Base-by-base conservation (phyloP, 352 stramenopile genomes). In the Pythium apleroticum region DNA sequence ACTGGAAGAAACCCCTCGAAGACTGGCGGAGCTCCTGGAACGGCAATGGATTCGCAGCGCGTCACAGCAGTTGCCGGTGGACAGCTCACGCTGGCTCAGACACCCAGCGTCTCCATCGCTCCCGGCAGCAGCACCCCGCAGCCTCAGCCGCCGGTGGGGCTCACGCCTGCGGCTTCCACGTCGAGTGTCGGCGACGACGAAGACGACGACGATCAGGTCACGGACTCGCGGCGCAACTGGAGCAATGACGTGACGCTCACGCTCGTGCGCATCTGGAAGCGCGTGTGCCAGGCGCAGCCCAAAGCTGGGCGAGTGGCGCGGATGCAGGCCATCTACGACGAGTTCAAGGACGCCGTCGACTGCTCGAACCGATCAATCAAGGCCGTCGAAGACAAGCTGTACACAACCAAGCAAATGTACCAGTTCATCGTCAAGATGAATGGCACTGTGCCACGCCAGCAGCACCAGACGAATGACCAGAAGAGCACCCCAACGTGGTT, bases 341-440 rank as follows among this genome's bases (percentile, higher is more conserved):
- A 73, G 48, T 87, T 90, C 39, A 66, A 75, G 49, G 65, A 76
- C 48, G 63, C 68, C 3, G 64, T 81, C 22, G 76, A 84, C 59
- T 77, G 68, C 56, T 73, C 71, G 11, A 70, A 73, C 50, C 78
- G 78, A 9, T 83, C 75, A 28, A 75, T 71, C 46, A 88, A 88
- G 57, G 78, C 81, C 10, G 75, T 90, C 28, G 81, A 90, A 43
- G 77, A 87, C 71, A 88, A 88, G 54, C 63, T 90, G 14, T 88
- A 87, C 68, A 73, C 75, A 19, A 75, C 84, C 71, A 88, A 86
- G 67, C 81, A 87, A 43, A 88, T 90, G 81, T 86, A 90, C 63
- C 77, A 84, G 30, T 90, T 90, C 60, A 86, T 90, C 49, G 39
- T 80, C 19, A 75, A 84, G 58, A 76, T 85, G 52, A 88, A 84